Evolutionary conservation across 2,329 filamentous ascomycete species (phyloP), one percentile per base, ranked within the genome.

Genomic region (Botryotinia calthae): DNA sequence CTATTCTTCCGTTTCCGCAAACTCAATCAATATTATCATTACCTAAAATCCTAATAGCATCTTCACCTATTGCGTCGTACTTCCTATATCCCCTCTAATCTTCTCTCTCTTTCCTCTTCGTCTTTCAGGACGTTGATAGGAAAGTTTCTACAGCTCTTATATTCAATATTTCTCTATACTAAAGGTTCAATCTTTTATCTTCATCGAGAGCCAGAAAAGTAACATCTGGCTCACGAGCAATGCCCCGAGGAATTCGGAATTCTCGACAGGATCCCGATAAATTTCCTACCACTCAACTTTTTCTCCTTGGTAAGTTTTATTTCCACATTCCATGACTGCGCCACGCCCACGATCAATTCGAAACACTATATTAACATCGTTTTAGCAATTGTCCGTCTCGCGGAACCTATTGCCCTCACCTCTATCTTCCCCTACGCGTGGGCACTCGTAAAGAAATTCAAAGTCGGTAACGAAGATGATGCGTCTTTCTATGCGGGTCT

Each of bases 381-480:
- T 4, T 34, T 78, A 97, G 94, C 94, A 81, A 93, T 97, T 85
- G 95, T 97, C 80, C 93, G 95, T 75, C 89, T 98, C 77, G 93
- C 94, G 70, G 95, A 98, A 82, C 95, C 95, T 34, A 95, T 98
- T 78, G 94, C 95, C 68, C 88, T 98, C 76, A 97, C 94, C 1
- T 96, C 93, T 80, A 96, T 97, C 82, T 97, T 95, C 79, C 95
- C 95, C 31, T 98, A 97, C 82, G 93, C 93, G 74, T 97, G 92
- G 92, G 88, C 91, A 74, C 89, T 95, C 77, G 90, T 95, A 77
- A 93, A 93, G 82, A 86, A 89, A 77, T 94, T 94, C 82, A 80
- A 93, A 58, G 86, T 95, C 77, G 92, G 91, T 75, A 87, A 88
- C 78, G 88, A 90, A 77, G 85, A 88, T 83, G 89, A 95, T 88